A percentile compares a stretch with the other conserved stretches of the same genome.
phyloP scores from a whole-genome alignment of 768 basidiomycete genomes.

The Phlegmacium glaucopus region DNA sequence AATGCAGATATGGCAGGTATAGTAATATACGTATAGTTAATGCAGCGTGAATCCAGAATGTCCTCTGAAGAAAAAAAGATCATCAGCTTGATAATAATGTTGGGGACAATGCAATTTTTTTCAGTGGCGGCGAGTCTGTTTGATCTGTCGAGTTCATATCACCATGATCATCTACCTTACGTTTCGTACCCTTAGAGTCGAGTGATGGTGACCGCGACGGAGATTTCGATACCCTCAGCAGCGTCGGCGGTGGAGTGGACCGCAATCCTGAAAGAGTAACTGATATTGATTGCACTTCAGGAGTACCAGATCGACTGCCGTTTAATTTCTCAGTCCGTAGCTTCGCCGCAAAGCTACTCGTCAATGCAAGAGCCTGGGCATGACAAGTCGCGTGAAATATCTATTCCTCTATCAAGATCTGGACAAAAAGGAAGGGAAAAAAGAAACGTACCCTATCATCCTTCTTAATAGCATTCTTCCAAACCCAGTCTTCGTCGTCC shows the following conservation, averaged over 20 bases:
- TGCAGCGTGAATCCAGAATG: neutral
- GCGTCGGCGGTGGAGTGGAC: slow-evolving; percentile 35
- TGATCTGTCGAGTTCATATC: slow-evolving; percentile 37
- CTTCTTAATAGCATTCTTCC: slow-evolving; percentile 84
- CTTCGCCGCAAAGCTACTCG: slow-evolving; percentile 63
- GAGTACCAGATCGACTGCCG: slow-evolving; percentile 75
- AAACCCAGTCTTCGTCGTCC: slow-evolving; percentile 98
- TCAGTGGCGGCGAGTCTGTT: slow-evolving; percentile 57
- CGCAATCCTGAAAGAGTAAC: slow-evolving; percentile 25
- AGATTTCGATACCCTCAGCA: slow-evolving; percentile 34
- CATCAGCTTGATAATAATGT: slow-evolving; percentile 15
- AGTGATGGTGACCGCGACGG: slow-evolving; percentile 49
- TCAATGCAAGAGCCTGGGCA: slow-evolving; percentile 69
- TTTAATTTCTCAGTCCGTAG: slow-evolving; percentile 57
- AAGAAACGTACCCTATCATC: slow-evolving; percentile 68
- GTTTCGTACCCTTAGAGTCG: slow-evolving; percentile 61
- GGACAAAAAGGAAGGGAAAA: slow-evolving; percentile 3
- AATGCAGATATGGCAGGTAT: neutral
- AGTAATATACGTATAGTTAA: neutral
- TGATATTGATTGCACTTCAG: slow-evolving; percentile 46
- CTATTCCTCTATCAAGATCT: slow-evolving; percentile 33
- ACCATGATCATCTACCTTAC: slow-evolving; percentile 62
- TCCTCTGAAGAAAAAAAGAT: neutral
- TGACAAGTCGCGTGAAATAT: slow-evolving; percentile 95
- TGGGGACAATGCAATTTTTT: slow-evolving; percentile 56